Base-by-base conservation (phyloP, 805 yeast genomes). In the Teunomyces gatunensis region DNA sequence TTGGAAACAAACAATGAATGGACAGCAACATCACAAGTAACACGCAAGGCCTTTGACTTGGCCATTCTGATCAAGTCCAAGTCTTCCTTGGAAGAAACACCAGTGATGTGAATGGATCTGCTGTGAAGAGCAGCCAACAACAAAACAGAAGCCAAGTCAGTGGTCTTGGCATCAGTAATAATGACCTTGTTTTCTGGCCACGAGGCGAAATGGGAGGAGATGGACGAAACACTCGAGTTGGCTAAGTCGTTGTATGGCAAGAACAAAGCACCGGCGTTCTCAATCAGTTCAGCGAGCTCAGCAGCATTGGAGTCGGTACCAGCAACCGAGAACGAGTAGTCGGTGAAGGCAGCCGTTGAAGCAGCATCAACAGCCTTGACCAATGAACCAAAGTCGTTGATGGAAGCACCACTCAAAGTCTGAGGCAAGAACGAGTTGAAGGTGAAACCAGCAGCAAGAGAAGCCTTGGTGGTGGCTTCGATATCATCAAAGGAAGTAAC, bases 81-180 rank as follows among this genome's bases (percentile, higher is more conserved):
- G 67, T 92, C 98, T 55, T 85, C 89, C 63, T 78, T 82, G 50
- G 85, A 77, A 36, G 87, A 81, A 44, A 92, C 94, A 55, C 87
- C 90, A 47, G 96, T 88, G 58, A 92, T 84, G 68, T 92, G 98
- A 54, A 92, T 85, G 35, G 89, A 75, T 61, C 96, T 81, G 70
- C 74, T 79, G 75, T 88, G 90, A 63, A 92, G 78, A 23, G 96
- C 87, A 39, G 97, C 96, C 69, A 92, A 75, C 60, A 92, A 78
- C 64, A 92, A 74, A 39, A 91, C 85, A 3, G 96, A 87, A n/a
- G 98, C 98, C 61, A 92, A 76, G 60, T 89, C 92, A 34, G 97
- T 87, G 21, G 92, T 84, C 65, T 81, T 84, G 43, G 98, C 97
- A 69, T 92, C 97, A 36, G 97, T 89, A 54, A 91, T 78, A 51